Percentiles rank a stretch among this genome's conserved stretches.
phyloP scores from a whole-genome alignment of 2,329 filamentous ascomycete genomes.

The Tolypocladium endophyticum region DNA sequence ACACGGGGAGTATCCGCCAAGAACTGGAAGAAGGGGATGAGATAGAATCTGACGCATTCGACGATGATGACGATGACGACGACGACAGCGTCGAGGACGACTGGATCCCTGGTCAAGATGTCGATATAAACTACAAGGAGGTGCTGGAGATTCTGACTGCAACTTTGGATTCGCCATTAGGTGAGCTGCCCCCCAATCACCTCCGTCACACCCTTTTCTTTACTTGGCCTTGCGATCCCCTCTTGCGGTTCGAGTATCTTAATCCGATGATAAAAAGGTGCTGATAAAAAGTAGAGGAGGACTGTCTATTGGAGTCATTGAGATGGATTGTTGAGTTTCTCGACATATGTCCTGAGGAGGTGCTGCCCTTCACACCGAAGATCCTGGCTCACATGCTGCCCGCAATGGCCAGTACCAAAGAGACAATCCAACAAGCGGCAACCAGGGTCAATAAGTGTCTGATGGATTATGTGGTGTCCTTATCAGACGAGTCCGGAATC shows the following conservation, averaged over 20 bases:
- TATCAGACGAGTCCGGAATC: conserved; percentile 57
- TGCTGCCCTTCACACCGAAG: conserved; percentile 86
- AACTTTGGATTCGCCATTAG: conserved; percentile 73
- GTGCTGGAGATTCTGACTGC: conserved; percentile 87
- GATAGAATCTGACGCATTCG: conserved; percentile 44
- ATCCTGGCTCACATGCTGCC: conserved; percentile 86
- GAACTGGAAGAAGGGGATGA: conserved; percentile 51
- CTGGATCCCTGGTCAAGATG: conserved; percentile 95
- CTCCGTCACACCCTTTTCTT: not conserved
- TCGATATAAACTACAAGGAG: conserved; percentile 83
- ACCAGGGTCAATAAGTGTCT: conserved; percentile 81
- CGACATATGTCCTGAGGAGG: conserved; percentile 94
- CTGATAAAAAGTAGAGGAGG: conserved; percentile 53
- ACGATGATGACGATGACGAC: conserved; percentile 22
- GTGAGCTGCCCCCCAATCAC: conserved; percentile 30
- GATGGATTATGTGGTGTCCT: conserved; percentile 87
- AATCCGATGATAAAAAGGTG: not conserved
- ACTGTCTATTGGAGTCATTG: conserved; percentile 81
- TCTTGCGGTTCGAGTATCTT: not conserved
- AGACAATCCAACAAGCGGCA: conserved; percentile 80
- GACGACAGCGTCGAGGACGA: conserved; percentile 65
- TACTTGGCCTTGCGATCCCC: not conserved
- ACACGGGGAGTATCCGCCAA: conserved; percentile 50
- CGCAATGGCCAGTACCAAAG: conserved; percentile 84
- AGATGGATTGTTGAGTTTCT: conserved; percentile 95